Base-by-base conservation (phyloP, 805 yeast species). In the Diddensiella santjacobensis region DNA sequence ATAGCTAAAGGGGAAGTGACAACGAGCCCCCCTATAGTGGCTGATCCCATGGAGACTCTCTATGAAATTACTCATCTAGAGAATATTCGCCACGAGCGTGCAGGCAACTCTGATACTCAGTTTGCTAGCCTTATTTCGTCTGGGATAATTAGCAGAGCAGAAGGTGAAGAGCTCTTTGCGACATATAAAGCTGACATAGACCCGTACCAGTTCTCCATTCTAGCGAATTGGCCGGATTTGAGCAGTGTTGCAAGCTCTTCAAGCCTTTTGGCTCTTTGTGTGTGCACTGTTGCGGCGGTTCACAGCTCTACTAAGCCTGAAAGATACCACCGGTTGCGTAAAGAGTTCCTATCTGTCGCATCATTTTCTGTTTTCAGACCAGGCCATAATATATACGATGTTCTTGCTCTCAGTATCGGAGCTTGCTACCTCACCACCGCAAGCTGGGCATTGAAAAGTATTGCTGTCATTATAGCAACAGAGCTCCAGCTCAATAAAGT, bases 1-100 rank as follows among this genome's bases (percentile, higher is more conserved):
- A 8, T 15, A n/a, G n/a, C 38, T 10, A 17, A 17, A 8, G 38
- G 38, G 8, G 38, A 35, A 15, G 18, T n/a, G 10, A 17, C 38
- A 35, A 35, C 38, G 8, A 35, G 38, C n/a, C 38, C 38, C 8
- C 38, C 38, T 6, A 35, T 35, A 8, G 38, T 35, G 38, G 18
- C 38, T n/a, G 38, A 35, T 35, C 38, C 38, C 38, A 35, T 35
- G 38, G 38, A 35, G 38, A 35, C 38, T 10, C 17, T 35, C 6
- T 35, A 35, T 17, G 38, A 35, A 17, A 35, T 35, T 8, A 35
- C 38, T 35, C 38, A 17, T 13, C 38, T 35, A 13, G 38, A 35
- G 38, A 17, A 35, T 17, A 35, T 35, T 17, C n/a, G 18, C n/a
- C 38, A 35, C 38, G 38, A 13, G 8, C 38, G 38, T 6, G n/a